Conservation (phyloP, 345 rosid species). For the Lepidium africanum region DNA sequence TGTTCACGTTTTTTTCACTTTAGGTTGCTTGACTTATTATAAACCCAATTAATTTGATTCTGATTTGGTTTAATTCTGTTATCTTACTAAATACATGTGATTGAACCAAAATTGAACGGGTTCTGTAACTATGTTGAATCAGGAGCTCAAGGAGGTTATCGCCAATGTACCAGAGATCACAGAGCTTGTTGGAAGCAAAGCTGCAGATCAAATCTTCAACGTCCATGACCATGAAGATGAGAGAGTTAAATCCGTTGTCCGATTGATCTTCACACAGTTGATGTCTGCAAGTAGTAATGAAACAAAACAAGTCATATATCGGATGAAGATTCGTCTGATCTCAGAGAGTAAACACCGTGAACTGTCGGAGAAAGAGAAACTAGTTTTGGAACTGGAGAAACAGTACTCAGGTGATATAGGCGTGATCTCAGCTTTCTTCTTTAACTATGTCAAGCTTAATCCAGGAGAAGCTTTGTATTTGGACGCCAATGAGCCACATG, state of each 20-base stretch:
- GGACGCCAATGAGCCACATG: slow-evolving; percentile 91
- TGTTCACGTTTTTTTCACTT: no score
- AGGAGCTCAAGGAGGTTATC: slow-evolving; percentile 83
- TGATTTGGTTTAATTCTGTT: not conserved
- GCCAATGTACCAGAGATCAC: slow-evolving; percentile 67
- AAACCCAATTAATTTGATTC: not conserved
- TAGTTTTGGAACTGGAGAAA: slow-evolving; percentile 65
- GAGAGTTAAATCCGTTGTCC: slow-evolving; percentile 47
- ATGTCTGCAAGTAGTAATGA: slow-evolving; percentile 58
- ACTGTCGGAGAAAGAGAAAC: slow-evolving; percentile 66
- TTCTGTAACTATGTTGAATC: slow-evolving; percentile 1
- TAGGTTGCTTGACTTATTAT: not conserved
- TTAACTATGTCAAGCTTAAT: slow-evolving; percentile 78
- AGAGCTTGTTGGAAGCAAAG: slow-evolving; percentile 55
- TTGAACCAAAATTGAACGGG: not conserved
- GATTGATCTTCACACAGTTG: slow-evolving; percentile 64
- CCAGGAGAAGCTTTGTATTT: slow-evolving; percentile 94
- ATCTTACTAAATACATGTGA: not conserved
- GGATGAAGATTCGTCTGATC: slow-evolving; percentile 52
- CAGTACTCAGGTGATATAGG: slow-evolving; percentile 82
- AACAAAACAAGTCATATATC: slow-evolving; percentile 43
- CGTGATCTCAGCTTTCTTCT: slow-evolving; percentile 72
- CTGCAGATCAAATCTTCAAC: slow-evolving; percentile 37
- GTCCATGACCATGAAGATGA: slow-evolving; percentile 36
- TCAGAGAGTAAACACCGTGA: slow-evolving; percentile 44